Percentiles rank a stretch among this genome's conserved stretches.
Conservation (phyloP, 441 rosid species). For the Syzygium syzygioides region DNA sequence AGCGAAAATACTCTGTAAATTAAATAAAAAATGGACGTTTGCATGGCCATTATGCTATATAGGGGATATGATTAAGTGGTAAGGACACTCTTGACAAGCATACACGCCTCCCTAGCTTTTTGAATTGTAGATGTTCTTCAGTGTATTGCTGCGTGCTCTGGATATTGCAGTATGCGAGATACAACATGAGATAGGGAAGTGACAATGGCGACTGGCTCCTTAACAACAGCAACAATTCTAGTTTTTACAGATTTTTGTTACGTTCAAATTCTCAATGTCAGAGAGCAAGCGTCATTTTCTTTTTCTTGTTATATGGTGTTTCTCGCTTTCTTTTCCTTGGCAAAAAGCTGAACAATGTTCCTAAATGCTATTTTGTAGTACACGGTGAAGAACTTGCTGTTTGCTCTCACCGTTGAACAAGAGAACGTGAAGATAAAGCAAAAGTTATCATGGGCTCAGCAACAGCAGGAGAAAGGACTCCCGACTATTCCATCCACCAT, state of each 20-base stretch:
- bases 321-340: background rate
- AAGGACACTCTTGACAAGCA: background rate
- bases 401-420: constrained; percentile 72
- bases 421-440: constrained; percentile 55
- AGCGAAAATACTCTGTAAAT: background rate
- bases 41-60: background rate
- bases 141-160: background rate
- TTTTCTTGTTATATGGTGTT: background rate
- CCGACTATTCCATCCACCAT: constrained; percentile 86
- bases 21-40: background rate
- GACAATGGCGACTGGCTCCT: background rate
- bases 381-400: constrained; percentile 85
- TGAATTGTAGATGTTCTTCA: background rate
- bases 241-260: background rate
- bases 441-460: constrained; percentile 71
- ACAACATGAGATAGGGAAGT: background rate
- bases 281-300: background rate
- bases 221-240: background rate
- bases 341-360: background rate
- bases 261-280: background rate
- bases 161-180: background rate
- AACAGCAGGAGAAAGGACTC: constrained; percentile 57
- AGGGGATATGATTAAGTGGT: background rate
- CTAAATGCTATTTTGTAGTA: constrained; percentile 39
- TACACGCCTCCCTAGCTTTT: background rate